Evolutionary conservation across 2,329 filamentous ascomycete genomes (phyloP), one percentile per base, ranked within the genome.

Genomic region (Sporothrix dimorphospora): DNA sequence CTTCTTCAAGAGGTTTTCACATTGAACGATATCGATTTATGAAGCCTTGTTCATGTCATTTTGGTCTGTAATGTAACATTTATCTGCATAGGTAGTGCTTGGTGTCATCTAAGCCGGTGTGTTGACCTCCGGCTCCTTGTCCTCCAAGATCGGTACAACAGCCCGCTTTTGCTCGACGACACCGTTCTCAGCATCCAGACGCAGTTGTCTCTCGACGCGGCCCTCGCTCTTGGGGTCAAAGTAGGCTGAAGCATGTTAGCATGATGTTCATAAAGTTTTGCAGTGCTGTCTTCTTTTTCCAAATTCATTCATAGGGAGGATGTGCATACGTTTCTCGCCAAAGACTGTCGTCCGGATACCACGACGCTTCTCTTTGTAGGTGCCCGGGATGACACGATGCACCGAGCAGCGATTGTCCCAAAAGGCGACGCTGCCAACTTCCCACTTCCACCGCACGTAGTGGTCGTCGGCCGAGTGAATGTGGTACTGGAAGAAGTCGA

Each of bases 381-480:
- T 79, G 0, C 82, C 82, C 0, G 82, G 82, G 42, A 83, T 84
- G 12, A 84, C 82, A 5, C 82, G 80, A 70, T 83, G 82, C 14
- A 81, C 51, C 1, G 80, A 80, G 74, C 79, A 79, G 71, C 82
- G 76, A 73, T 86, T 86, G 71, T 87, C 85, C 84, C 85, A 86
- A 77, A 86, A 83, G 0, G 85, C 84, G 5, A 86, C 82, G 40
- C 81, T 83, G 0, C 84, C 84, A 7, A 83, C 82, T 0, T 80
- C 77, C 84, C 85, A 87, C 73, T 85, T 86, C 81, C 83, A 86
- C 2, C 85, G 78, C 6, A 86, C 84, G 30, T 80, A 80, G 74
- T 85, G 84, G 73, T 86, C 85, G 66, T 86, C 84, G 1, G 83
- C 84, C 0, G 83, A 82, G 74, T 85, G 84, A 38, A 86, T 81